Evolutionary conservation across 305 asterid species (phyloP), one percentile per base, ranked within the genome.

Genomic region (Ajuga reptans): DNA sequence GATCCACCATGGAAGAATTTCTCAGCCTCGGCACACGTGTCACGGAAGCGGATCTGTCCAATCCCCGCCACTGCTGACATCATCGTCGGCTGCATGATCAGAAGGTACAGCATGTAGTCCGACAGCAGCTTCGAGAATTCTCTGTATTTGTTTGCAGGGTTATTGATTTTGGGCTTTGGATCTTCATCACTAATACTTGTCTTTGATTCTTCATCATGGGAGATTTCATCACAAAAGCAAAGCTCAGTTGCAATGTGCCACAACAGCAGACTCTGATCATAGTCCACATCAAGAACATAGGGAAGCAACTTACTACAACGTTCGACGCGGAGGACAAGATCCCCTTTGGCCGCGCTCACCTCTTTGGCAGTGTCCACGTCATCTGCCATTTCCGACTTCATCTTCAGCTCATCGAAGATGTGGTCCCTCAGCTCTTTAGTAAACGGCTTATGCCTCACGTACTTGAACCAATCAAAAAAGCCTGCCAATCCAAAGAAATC

Each of bases 161-260:
- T 34, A 8, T 27, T 6, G 15, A 0, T 36, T 4, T 37, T 29
- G 18, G 33, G 11, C 6, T 4, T 1, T 0, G 5, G 14, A 7
- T 17, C 1, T 1, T 9, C 8, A 3, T 31, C 36, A 31, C 4
- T 31, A 4, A 0, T 31, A 1, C 36, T 5, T 3, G 36, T 1
- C 36, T 31, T 31, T 31, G 36, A 31, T 31, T 31, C 6, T 31
- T 5, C 36, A n/a, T 18, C 4, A 0, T 3, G 0, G 0, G 12
- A 2, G 0, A 4, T 1, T 12, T 81, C 77, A 0, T 24, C 50
- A 18, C 69, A 29, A 46, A 66, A 83, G 58, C 90, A 84, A 9
- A 83, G 81, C 39, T 86, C 88, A 18, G 90, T 84, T 65, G 89
- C 87, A 14, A 86, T 72, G 17, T 86, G 92, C 86, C 87, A 76